Evolutionary conservation across 805 yeast species (phyloP).

Genomic region (Candida succiphila): DNA sequence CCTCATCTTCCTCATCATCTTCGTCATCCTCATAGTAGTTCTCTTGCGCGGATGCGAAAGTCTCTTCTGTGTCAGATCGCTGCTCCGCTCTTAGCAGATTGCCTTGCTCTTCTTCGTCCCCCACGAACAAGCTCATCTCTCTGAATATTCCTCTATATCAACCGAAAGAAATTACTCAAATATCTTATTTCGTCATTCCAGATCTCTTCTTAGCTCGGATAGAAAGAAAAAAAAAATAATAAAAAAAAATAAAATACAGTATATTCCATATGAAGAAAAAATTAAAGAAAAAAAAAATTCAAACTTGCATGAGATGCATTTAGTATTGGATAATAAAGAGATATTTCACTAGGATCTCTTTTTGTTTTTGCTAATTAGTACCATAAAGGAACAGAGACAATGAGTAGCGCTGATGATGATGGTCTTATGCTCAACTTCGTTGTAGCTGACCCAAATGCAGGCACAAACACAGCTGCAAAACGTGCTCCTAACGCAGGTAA

Average conservation of each 20-base stretch:
- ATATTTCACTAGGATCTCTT: no score
- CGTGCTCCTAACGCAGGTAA: constrained; percentile 14
- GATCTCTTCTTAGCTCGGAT: no score
- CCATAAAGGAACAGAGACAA: no score
- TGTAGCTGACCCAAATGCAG: constrained; percentile 18
- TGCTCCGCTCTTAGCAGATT: neutral
- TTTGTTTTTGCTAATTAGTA: no score
- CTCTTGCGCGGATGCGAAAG: neutral
- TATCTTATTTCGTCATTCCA: neutral
- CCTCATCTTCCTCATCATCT: neutral
- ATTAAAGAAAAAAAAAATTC: no score
- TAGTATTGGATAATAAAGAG: no score
- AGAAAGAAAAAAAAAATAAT: no score
- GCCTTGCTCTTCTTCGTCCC: constrained; percentile 11
- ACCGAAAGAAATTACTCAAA: neutral
- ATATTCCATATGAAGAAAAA: no score
- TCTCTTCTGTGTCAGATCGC: neutral
- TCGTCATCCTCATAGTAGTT: neutral
- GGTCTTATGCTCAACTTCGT: constrained; percentile 72
- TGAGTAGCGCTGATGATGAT: constrained; percentile 37
- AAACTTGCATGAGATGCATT: no score
- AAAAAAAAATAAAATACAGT: no score
- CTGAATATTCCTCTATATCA: neutral
- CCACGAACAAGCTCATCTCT: constrained; percentile 5
- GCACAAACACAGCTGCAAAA: constrained; percentile 11